phyloP scores from a whole-genome alignment of 2,329 filamentous ascomycete genomes.

The Xylariaceae sp. region DNA sequence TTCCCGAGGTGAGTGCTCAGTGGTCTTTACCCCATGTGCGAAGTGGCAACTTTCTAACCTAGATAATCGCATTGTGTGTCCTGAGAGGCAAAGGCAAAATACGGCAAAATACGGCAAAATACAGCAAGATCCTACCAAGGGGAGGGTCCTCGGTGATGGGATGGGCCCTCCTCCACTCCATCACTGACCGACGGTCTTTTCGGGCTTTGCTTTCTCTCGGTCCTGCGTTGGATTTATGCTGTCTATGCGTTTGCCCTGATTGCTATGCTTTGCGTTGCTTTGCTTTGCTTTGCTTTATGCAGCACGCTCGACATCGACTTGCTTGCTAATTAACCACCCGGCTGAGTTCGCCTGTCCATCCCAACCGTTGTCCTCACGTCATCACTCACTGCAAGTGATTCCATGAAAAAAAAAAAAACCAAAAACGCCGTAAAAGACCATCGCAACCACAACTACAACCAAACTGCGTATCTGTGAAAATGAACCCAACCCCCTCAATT shows the following conservation, averaged over 20 bases:
- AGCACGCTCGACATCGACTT: no score
- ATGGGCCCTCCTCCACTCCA: background rate
- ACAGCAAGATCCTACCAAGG: background rate
- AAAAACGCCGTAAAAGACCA: background rate
- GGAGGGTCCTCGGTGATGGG: background rate
- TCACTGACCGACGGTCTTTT: background rate
- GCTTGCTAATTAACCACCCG: no score
- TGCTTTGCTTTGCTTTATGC: no score
- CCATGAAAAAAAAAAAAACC: background rate
- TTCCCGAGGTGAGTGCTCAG: background rate
- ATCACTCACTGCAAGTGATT: background rate
- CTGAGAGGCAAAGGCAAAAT: background rate
- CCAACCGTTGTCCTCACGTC: background rate
- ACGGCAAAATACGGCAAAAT: background rate
- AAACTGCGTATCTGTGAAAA: no score
- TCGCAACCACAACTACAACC: background rate
- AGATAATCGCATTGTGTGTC: slow-evolving; percentile 1
- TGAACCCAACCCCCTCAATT: background rate
- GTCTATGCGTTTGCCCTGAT: no score
- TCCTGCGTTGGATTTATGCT: background rate
- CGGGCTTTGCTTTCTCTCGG: slow-evolving; percentile 7
- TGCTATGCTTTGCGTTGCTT: no score
- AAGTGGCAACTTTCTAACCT: background rate
- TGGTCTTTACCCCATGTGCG: background rate
- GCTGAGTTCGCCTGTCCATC: background rate